phyloP scores from a whole-genome alignment of 257 asterid genomes.

The Przewalskia tangutica region DNA sequence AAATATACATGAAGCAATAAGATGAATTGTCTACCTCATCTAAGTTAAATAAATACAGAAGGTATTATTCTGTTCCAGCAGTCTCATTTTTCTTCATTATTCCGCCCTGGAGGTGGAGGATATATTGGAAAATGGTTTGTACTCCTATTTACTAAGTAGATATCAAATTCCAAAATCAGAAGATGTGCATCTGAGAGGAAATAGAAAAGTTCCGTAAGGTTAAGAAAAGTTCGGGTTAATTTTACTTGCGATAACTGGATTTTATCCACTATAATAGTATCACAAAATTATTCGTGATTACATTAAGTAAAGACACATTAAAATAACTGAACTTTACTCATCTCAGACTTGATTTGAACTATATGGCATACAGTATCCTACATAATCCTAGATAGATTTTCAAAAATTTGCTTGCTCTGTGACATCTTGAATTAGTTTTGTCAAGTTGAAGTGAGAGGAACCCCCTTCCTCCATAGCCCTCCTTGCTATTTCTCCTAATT shows the following conservation, averaged over 20 bases:
- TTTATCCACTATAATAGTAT: no score
- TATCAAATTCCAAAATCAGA: neutral
- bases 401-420: neutral
- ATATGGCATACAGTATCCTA: neutral
- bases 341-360: neutral
- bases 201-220: neutral
- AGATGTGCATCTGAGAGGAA: no score
- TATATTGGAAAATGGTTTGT: no score
- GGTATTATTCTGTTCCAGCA: neutral
- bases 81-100: neutral
- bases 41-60: neutral
- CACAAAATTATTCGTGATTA: no score
- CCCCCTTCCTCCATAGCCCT: constrained; percentile 28
- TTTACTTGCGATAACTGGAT: neutral
- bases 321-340: neutral
- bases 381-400: neutral
- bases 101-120: neutral
- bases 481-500: constrained; percentile 23
- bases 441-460: constrained; percentile 22
- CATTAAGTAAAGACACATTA: neutral
- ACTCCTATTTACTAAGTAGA: neutral
- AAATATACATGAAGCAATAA: no score
- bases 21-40: neutral
- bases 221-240: no score
- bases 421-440: constrained; percentile 25